Base-by-base conservation (phyloP, 371 early-diverging fungal genomes). In the Mucor lusitanicus region DNA sequence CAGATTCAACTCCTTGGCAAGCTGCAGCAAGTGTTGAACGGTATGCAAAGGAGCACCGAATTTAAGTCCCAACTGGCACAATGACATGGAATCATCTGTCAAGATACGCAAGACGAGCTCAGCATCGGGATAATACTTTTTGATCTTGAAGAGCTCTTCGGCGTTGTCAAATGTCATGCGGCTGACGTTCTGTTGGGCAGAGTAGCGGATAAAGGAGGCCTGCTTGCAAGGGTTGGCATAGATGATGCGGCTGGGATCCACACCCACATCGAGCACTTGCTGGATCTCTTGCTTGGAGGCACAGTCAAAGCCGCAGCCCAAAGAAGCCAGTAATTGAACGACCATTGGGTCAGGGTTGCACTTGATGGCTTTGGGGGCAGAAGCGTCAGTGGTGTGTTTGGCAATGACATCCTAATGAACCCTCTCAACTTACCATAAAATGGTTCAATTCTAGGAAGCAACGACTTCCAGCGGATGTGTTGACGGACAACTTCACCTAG, bases 141-240 rank as follows among this genome's bases (percentile, higher is more conserved):
- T 90, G 70, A 98, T 90, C 87, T 99, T 99, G 85, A 88, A 82
- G 33, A 99, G 89, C 79, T 99, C 99, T 77, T 98, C 97, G 4
- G 90, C 90, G 79, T 98, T 99, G 82, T 99, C 99, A 79, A 99
- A 99, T 23, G 99, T 99, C 95, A 97, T 95, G 87, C 93, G 88
- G 64, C 80, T 77, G 27, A 99, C 95, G 68, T 89, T 88, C 58
- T 89, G 85, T 57, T 84, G 81, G 27, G 82, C 79, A 12, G 98
- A 96, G 71, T 86, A 95, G 61, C 93, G 91, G 72, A 99, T 89
- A 77, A 94, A 96, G 17, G 97, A 96, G 25, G 90, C 87, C 70
- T 95, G 96, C 85, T 99, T 99, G 88, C 98, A 97, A 35, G 99
- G 99, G 82, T 99, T 97, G 67, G 99, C 99, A 69, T 95, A 99